A percentile compares a stretch with the other conserved stretches of the same genome.
Conservation (phyloP, 1,284 basidiomycete genomes). For the Leccinum fuscescens region DNA sequence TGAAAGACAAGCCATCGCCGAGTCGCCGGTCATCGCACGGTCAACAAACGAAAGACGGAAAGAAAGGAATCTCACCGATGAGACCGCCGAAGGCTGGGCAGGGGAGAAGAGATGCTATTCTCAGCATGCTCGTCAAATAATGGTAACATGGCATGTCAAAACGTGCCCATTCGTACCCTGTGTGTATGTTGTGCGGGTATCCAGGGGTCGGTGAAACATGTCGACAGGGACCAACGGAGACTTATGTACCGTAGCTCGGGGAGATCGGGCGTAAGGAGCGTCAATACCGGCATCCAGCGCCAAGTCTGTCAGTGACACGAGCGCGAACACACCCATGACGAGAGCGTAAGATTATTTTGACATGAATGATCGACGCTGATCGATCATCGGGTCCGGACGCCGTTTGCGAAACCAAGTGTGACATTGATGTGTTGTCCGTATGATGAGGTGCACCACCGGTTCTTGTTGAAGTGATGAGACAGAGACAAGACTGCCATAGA, state of each 20-base stretch:
- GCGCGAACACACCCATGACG: slow-evolving; percentile 8
- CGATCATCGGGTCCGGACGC: not conserved
- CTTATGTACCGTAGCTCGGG: slow-evolving; percentile 29
- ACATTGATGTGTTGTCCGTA: no score
- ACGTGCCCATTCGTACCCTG: slow-evolving; percentile 32
- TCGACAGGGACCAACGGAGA: not conserved
- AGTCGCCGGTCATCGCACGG: no score
- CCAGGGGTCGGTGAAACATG: not conserved
- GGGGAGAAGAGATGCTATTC: not conserved
- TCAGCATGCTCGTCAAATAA: not conserved
- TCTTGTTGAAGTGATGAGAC: no score
- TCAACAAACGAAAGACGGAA: no score
- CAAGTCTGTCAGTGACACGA: slow-evolving; percentile 13
- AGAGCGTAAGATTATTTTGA: not conserved
- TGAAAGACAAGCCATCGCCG: no score
- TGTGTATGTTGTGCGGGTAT: not conserved
- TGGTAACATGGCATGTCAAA: not conserved
- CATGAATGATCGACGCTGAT: not conserved
- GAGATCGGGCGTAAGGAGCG: slow-evolving; percentile 28
- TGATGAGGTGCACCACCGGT: no score
- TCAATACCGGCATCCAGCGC: slow-evolving; percentile 22
- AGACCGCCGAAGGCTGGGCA: no score
- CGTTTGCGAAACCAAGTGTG: no score
- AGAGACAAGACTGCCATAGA: no score
- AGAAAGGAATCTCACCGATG: no score